Evolutionary conservation across 2,329 filamentous ascomycete species (phyloP).

Genomic region (Pyricularia sp.): DNA sequence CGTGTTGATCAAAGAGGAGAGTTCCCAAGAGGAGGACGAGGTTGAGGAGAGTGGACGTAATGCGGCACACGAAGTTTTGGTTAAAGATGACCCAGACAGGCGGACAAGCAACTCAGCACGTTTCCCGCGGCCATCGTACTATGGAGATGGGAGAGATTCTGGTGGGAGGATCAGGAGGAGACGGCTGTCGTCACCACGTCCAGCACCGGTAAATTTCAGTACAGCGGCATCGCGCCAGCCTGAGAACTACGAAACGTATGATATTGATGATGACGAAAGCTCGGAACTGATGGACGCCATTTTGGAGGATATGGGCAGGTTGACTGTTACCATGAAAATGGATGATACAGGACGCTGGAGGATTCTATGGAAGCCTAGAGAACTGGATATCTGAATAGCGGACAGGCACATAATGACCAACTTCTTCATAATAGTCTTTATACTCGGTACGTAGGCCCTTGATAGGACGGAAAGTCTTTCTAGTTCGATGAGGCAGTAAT

Average conservation of each 20-base stretch:
- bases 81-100: neutral
- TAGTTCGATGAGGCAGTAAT: no score
- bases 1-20: neutral
- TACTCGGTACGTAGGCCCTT: no score
- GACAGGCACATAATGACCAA: neutral
- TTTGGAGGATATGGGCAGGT: conserved; percentile 24
- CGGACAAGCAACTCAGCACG: neutral
- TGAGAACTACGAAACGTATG: neutral
- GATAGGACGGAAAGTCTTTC: no score
- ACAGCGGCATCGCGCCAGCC: neutral
- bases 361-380: conserved; percentile 14
- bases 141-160: neutral
- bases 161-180: neutral
- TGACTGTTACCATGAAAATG: conserved; percentile 23
- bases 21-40: neutral
- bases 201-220: neutral
- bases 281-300: conserved; percentile 23
- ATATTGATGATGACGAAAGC: conserved; percentile 15
- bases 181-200: neutral
- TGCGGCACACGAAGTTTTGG: neutral
- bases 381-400: neutral
- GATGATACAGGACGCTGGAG: conserved; percentile 32
- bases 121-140: neutral
- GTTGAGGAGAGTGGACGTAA: neutral
- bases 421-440: no score